Percentiles rank a stretch among this genome's conserved stretches.
These are phyloP conservation scores for Tylopilus subfusipes DNA, from an alignment of 768 basidiomycete species.

Conservation along the genomic window DNA sequence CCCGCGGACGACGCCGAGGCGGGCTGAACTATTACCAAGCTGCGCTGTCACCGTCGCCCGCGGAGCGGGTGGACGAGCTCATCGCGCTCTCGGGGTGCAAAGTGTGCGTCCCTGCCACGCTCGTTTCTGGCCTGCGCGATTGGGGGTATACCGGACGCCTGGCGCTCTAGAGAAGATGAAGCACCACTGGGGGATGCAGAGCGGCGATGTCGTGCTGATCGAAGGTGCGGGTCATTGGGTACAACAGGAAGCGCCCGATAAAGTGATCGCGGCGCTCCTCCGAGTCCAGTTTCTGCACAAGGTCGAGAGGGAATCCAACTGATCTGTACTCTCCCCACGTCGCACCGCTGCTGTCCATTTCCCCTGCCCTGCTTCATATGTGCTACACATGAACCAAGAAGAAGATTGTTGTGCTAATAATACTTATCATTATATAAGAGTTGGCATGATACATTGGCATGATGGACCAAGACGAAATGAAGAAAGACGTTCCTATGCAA, in stretches of 20 bases:
- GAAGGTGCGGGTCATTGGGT: constrained; percentile 63
- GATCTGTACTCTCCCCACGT: background rate
- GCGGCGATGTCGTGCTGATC: constrained; percentile 49
- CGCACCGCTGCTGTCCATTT: background rate
- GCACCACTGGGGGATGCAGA: constrained; percentile 31
- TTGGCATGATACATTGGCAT: constrained; percentile 24
- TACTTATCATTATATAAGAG: constrained; percentile 17
- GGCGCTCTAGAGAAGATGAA: constrained; percentile 46
- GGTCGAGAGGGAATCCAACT: constrained; percentile 5
- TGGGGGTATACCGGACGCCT: constrained; percentile 58
- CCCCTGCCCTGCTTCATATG: background rate
- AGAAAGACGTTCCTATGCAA: constrained; percentile 21
- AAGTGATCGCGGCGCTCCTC: constrained; percentile 39
- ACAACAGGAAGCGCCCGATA: constrained; percentile 51
- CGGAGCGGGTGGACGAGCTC: constrained; percentile 38
- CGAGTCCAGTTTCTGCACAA: constrained; percentile 41
- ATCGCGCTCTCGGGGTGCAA: constrained; percentile 43
- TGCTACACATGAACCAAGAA: constrained; percentile 15
- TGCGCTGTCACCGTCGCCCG: constrained; percentile 29
- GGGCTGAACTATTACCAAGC: constrained; percentile 56
- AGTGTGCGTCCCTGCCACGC: constrained; percentile 54
- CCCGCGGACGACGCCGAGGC: constrained; percentile 45
- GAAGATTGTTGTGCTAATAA: constrained; percentile 11
- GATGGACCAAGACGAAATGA: constrained; percentile 12
- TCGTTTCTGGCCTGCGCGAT: constrained; percentile 51